phyloP scores from a whole-genome alignment of 78 protist species.

The Parvularia atlantis region DNA sequence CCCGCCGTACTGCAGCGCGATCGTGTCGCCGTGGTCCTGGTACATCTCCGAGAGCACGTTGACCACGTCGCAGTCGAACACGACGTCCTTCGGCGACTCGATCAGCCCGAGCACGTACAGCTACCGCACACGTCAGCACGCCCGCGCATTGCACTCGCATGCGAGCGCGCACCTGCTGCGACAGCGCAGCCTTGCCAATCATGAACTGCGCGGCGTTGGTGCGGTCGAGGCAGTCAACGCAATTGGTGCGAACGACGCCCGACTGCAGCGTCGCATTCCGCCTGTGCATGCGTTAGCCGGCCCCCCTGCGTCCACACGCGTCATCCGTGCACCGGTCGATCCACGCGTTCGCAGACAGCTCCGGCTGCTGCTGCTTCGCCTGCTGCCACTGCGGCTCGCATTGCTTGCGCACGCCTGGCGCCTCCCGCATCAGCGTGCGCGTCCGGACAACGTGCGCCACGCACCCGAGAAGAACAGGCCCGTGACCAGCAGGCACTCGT shows the following conservation, averaged over 20 bases:
- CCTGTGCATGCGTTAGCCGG: neutral
- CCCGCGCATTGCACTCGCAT: no score
- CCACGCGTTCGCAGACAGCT: no score
- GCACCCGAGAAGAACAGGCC: no score
- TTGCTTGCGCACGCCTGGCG: no score
- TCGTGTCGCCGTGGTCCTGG: conserved; percentile 71
- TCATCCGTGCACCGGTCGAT: neutral
- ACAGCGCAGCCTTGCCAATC: conserved; percentile 73
- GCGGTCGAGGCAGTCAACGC: conserved; percentile 97
- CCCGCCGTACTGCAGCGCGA: conserved; percentile 87
- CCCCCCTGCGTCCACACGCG: neutral
- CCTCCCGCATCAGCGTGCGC: no score
- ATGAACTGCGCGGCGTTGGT: conserved; percentile 90
- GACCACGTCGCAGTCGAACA: conserved; percentile 29
- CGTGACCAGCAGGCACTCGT: no score
- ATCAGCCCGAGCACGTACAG: conserved; percentile 53
- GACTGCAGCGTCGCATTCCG: neutral
- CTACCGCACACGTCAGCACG: neutral
- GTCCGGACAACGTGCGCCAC: no score
- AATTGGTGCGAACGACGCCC: conserved; percentile 88
- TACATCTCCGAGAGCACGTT: conserved; percentile 58
- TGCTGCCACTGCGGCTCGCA: no score
- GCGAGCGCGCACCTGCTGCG: conserved; percentile 36
- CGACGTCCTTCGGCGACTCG: conserved; percentile 11
- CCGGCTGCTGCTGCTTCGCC: no score